Evolutionary conservation across 2,329 filamentous ascomycete genomes (phyloP).

Genomic region (Hortaea sp.): DNA sequence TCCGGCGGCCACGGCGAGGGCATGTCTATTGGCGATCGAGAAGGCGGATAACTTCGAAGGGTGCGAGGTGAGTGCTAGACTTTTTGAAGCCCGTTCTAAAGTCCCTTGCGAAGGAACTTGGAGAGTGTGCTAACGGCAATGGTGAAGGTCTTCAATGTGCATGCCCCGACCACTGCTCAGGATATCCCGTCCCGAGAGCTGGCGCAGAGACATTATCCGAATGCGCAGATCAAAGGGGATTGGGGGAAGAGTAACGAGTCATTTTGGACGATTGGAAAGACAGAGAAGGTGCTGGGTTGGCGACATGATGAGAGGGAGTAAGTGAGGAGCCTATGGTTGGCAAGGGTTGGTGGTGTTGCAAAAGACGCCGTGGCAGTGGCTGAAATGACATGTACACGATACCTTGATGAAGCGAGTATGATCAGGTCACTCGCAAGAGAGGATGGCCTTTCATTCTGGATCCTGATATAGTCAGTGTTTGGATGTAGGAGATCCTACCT

Average conservation of each 20-base stretch:
- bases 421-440: too few species aligned
- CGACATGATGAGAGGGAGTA: slow-evolving; percentile 17
- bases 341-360: too few species aligned
- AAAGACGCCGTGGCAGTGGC: too few species aligned
- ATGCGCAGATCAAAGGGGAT: slow-evolving; percentile 14
- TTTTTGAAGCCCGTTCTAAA: too few species aligned
- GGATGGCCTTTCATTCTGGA: too few species aligned
- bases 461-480: too few species aligned
- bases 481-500: too few species aligned
- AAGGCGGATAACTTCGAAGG: slow-evolving; percentile 24
- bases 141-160: slow-evolving; percentile 24
- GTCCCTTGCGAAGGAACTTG: too few species aligned
- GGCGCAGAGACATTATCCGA: slow-evolving; percentile 18
- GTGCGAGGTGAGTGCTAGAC: slow-evolving; percentile 10
- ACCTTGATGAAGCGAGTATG: too few species aligned
- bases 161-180: slow-evolving; percentile 23
- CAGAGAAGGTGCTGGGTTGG: slow-evolving; percentile 16
- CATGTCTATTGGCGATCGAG: slow-evolving; percentile 27
- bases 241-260: slow-evolving; percentile 12
- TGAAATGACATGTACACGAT: too few species aligned
- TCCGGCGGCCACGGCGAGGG: slow-evolving; percentile 26
- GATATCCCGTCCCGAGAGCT: slow-evolving; percentile 13
- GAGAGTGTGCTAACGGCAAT: too few species aligned
- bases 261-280: slow-evolving; percentile 20
- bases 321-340: neutral